Conservation (phyloP, 768 basidiomycete genomes). For the Cubamyces lactineus region DNA sequence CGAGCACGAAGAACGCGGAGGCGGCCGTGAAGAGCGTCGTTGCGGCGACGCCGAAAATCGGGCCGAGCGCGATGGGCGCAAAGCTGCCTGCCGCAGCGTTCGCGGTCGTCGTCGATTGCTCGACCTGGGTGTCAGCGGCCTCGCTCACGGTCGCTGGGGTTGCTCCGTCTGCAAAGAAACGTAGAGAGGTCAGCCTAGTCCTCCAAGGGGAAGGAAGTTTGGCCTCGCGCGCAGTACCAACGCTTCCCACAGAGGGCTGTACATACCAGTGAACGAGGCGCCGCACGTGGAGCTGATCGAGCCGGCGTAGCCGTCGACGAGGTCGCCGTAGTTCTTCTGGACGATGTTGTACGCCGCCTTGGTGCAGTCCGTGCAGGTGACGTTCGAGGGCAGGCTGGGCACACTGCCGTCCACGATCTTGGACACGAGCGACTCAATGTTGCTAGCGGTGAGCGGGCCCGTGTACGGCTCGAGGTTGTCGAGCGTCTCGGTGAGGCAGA, state of each 20-base stretch:
- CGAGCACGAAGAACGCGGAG: constrained; percentile 29
- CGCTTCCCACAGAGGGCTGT: background rate
- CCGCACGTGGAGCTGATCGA: constrained; percentile 34
- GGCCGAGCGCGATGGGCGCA: constrained; percentile 10
- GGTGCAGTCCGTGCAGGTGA: constrained; percentile 40
- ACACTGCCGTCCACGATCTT: constrained; percentile 20
- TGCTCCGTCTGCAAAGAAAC: constrained; percentile 30
- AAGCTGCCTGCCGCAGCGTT: constrained; percentile 16
- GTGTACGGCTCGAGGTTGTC: constrained; percentile 49
- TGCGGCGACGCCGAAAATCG: constrained; percentile 20
- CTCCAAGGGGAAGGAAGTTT: background rate
- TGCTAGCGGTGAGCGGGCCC: constrained; percentile 32
- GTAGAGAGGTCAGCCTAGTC: background rate
- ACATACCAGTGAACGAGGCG: constrained; percentile 36
- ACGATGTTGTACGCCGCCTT: constrained; percentile 37
- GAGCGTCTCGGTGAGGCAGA: constrained; percentile 64
- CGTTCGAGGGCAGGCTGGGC: constrained; percentile 28
- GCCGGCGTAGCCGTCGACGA: constrained; percentile 24
- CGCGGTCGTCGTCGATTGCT: constrained; percentile 10
- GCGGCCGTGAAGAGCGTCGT: constrained; percentile 24
- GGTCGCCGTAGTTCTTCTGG: constrained; percentile 26
- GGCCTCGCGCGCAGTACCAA: background rate
- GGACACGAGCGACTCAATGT: constrained; percentile 24
- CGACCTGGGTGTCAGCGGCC: constrained; percentile 28
- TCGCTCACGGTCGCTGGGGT: constrained; percentile 32